phyloP scores from a whole-genome alignment of 768 basidiomycete species.

The Omphalotus guepiniiformis region DNA sequence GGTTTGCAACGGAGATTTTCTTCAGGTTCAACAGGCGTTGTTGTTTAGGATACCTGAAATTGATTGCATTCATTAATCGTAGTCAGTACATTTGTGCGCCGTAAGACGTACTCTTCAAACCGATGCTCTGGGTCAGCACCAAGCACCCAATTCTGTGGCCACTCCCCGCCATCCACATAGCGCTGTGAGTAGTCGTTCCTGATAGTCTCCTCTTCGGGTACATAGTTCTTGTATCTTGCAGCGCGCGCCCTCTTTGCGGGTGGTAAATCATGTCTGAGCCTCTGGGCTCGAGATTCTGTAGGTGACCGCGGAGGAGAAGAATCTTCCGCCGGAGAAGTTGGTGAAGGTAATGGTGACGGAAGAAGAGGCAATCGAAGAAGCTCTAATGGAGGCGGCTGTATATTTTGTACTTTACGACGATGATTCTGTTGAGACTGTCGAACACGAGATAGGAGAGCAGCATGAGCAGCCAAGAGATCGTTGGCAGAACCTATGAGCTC shows the following conservation, averaged over 20 bases:
- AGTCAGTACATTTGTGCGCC: slow-evolving; percentile 7
- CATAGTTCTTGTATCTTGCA: slow-evolving; percentile 72
- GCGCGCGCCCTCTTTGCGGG: slow-evolving; percentile 73
- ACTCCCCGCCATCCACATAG: slow-evolving; percentile 88
- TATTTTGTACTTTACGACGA: slow-evolving; percentile 49
- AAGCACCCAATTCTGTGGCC: slow-evolving; percentile 91
- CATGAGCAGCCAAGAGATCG: slow-evolving; percentile 58
- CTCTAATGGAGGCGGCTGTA: slow-evolving; percentile 53
- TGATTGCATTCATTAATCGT: slow-evolving; percentile 1
- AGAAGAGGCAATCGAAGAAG: slow-evolving; percentile 56
- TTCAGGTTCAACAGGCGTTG: slow-evolving; percentile 81
- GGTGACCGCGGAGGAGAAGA: slow-evolving; percentile 46
- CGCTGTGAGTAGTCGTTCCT: slow-evolving; percentile 91
- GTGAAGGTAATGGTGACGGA: slow-evolving; percentile 37
- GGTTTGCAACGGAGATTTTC: slow-evolving; percentile 65
- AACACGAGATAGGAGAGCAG: slow-evolving; percentile 51
- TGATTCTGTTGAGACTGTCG: slow-evolving; percentile 52
- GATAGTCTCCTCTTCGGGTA: slow-evolving; percentile 93
- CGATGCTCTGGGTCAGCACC: slow-evolving; percentile 85
- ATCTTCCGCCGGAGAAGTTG: slow-evolving; percentile 41
- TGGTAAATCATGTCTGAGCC: slow-evolving; percentile 44
- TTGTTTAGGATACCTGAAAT: slow-evolving; percentile 86
- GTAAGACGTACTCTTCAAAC: slow-evolving; percentile 88
- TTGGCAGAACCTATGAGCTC: slow-evolving; percentile 61
- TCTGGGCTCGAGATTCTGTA: slow-evolving; percentile 26